Evolutionary conservation across 768 basidiomycete species (phyloP).

Genomic region (Ephemerocybe angulata): DNA sequence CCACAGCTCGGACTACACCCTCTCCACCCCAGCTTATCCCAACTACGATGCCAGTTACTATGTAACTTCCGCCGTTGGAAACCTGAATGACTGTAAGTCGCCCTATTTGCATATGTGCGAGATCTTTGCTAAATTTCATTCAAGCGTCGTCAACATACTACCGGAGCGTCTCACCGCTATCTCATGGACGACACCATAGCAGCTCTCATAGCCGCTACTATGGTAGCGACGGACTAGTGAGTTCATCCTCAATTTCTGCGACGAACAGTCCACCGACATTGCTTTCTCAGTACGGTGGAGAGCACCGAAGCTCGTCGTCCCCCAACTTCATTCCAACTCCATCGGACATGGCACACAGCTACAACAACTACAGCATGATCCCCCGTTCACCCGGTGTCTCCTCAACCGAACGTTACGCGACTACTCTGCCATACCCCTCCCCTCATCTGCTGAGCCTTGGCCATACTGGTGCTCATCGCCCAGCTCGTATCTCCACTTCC

Average conservation of each 20-base stretch:
- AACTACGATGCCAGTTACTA: slow-evolving; percentile 34
- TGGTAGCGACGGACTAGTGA: slow-evolving; percentile 17
- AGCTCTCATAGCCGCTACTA: slow-evolving; percentile 24
- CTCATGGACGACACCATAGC: slow-evolving; percentile 28
- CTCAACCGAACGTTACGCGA: slow-evolving; percentile 18
- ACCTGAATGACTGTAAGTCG: slow-evolving; percentile 22
- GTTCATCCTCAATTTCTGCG: slow-evolving; percentile 18
- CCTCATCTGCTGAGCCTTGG: slow-evolving; percentile 27
- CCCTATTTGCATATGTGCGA: background rate
- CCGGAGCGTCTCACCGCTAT: slow-evolving; percentile 36
- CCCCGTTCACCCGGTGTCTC: slow-evolving; percentile 21
- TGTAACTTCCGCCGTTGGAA: slow-evolving; percentile 26
- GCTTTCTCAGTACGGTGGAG: slow-evolving; percentile 19
- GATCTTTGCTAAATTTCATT: slow-evolving; percentile 5
- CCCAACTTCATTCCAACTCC: slow-evolving; percentile 32
- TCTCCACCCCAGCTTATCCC: slow-evolving; percentile 26
- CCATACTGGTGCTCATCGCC: slow-evolving; percentile 26
- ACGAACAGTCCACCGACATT: slow-evolving; percentile 16
- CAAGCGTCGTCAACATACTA: slow-evolving; percentile 24
- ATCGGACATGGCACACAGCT: slow-evolving; percentile 30
- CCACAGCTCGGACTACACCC: slow-evolving; percentile 25
- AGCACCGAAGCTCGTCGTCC: slow-evolving; percentile 20
- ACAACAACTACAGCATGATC: slow-evolving; percentile 25
- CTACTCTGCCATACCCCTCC: slow-evolving; percentile 24
- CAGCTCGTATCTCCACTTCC: slow-evolving; percentile 37